These are phyloP conservation scores for Penicillium expansum DNA, from an alignment of 2,329 filamentous ascomycete species.

Conservation along the genomic window DNA sequence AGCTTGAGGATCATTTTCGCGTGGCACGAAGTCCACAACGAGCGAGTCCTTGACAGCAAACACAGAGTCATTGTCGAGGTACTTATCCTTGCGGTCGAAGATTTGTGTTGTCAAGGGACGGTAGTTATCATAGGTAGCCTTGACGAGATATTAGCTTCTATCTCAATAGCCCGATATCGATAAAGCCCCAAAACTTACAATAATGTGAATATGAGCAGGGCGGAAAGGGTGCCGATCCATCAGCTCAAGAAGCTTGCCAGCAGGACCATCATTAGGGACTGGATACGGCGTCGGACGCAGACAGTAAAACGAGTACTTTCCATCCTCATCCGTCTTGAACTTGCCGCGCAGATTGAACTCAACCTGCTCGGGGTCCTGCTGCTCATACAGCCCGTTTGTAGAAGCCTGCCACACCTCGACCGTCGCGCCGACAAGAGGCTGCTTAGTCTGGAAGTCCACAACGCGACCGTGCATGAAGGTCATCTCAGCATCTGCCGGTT, in stretches of 20 bases:
- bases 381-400: slow-evolving; percentile 70
- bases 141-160: neutral
- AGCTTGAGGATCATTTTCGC: slow-evolving; percentile 52
- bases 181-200: slow-evolving; percentile 48
- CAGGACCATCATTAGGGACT: slow-evolving; percentile 56
- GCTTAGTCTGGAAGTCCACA: slow-evolving; percentile 57
- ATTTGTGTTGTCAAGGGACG: slow-evolving; percentile 74
- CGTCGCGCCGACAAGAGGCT: slow-evolving; percentile 62
- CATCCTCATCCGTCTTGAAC: slow-evolving; percentile 65
- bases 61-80: slow-evolving; percentile 59
- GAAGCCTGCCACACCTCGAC: slow-evolving; percentile 80
- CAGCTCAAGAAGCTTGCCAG: slow-evolving; percentile 56
- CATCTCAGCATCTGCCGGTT: slow-evolving; percentile 51
- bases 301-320: slow-evolving; percentile 62
- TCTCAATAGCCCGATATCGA: neutral
- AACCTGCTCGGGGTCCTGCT: slow-evolving; percentile 67
- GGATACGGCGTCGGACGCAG: slow-evolving; percentile 59
- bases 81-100: slow-evolving; percentile 65
- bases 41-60: slow-evolving; percentile 61
- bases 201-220: slow-evolving; percentile 63
- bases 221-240: slow-evolving; percentile 61
- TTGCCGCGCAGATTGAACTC: slow-evolving; percentile 73
- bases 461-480: slow-evolving; percentile 65
- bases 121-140: slow-evolving; percentile 58
- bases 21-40: slow-evolving; percentile 56